Evolutionary conservation across 2,329 filamentous ascomycete genomes (phyloP), one percentile per base, ranked within the genome.

Genomic region (Furcasterigmium sp.): DNA sequence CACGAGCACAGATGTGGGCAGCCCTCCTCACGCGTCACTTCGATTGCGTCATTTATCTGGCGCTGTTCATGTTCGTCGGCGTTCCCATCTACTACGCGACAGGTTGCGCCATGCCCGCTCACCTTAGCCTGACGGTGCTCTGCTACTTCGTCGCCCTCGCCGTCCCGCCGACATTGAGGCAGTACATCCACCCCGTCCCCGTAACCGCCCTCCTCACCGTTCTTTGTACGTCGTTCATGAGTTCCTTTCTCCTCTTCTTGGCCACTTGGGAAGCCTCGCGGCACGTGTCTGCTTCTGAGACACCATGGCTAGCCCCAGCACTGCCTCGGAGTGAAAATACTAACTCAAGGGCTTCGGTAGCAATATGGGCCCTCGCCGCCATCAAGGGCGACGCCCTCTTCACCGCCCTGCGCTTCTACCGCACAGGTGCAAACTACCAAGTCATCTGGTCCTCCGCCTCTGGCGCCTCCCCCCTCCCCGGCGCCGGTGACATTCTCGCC

Each of bases 101-200:
- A 0, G 69, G 68, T 14, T 82, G 82, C 55, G 69, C 67, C 14
- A 72, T 74, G 70, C 69, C 70, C 2, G 51, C 68, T 13, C 70
- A 75, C 21, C 57, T 72, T 0, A 52, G 57, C 25, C 49, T 80
- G 51, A 77, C 70, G 45, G 52, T 78, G 7, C 63, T 82, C 3
- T 58, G 69, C 37, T 82, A 76, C 60, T 69, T 75, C 42, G 57
- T 60, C 6, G 73, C 76, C 14, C 56, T 73, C 39, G 62, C 69
- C 0, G 56, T 81, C 9, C 73, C 78, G 0, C 54, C 64, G 0
- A 57, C 51, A 3, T 80, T 72, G 67, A 62, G 65, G 17, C 68
- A 70, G 34, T 72, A 76, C 50, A 62, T 82, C 3, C 78, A 83
- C 54, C 78, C 78, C 0, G 76, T 82, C 2, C 61, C 82, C 4